Conservation (phyloP, 352 stramenopile genomes). For the Phytophthora ramorum region DNA sequence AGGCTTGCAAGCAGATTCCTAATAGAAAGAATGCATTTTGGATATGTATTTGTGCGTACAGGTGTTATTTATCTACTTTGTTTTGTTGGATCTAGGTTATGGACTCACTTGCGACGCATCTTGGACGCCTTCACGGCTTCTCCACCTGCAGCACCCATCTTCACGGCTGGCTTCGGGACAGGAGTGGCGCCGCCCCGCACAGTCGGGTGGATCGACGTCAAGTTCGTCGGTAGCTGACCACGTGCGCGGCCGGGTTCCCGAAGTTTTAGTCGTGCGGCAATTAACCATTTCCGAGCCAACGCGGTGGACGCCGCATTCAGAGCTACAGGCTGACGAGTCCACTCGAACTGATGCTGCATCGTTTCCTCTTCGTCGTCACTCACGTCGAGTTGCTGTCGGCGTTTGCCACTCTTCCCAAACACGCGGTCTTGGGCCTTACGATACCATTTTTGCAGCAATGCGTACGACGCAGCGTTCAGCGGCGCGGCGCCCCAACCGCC, state of each 20-base stretch:
- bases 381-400: conserved; percentile 70
- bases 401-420: conserved; percentile 76
- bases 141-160: conserved; percentile 77
- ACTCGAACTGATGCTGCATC: conserved; percentile 71
- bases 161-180: conserved; percentile 72
- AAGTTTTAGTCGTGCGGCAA: conserved; percentile 68
- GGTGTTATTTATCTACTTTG: neutral
- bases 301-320: conserved; percentile 84
- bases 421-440: conserved; percentile 89
- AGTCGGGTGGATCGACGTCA: conserved; percentile 61
- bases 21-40: conserved; percentile 47
- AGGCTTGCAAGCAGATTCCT: conserved; percentile 22
- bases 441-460: conserved; percentile 94
- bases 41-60: conserved; percentile 23
- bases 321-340: conserved; percentile 75
- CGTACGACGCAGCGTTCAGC: conserved; percentile 86
- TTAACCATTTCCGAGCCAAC: conserved; percentile 84
- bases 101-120: conserved; percentile 67
- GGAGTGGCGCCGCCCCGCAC: conserved; percentile 63
- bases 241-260: conserved; percentile 50
- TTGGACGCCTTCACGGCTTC: conserved; percentile 61
- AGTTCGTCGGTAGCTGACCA: conserved; percentile 53
- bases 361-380: conserved; percentile 90
- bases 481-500: conserved; percentile 65
- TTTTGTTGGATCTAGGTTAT: conserved; percentile 7